Conservation (phyloP, 176 grass and related monocot species). For the Chloris gayana region DNA sequence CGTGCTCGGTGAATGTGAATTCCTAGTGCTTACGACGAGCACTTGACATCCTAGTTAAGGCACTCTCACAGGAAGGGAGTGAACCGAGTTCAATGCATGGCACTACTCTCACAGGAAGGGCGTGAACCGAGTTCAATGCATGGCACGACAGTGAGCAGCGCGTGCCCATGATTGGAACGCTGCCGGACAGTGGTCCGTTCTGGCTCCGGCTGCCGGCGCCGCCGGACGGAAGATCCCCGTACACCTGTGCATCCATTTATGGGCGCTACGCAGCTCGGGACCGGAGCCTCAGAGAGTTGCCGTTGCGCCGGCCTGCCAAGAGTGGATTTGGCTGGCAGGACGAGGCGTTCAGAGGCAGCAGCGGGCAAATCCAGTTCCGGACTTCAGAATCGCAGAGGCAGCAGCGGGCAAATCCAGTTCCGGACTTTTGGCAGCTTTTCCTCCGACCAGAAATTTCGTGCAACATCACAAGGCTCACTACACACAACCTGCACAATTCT, state of each 20-base stretch:
- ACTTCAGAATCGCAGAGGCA: neutral
- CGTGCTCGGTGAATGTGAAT: too few species aligned
- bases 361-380: neutral
- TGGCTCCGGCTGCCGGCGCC: neutral
- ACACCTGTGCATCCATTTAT: neutral
- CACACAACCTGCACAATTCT: too few species aligned
- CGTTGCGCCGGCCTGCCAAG: too few species aligned
- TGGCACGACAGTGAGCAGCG: neutral
- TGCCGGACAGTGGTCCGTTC: neutral
- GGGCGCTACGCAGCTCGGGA: neutral
- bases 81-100: conserved; percentile 30
- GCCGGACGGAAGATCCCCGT: neutral
- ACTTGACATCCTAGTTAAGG: too few species aligned
- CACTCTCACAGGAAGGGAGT: conserved; percentile 39
- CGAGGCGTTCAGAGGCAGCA: neutral
- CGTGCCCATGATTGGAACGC: conserved; percentile 28
- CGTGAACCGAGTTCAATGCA: conserved; percentile 33
- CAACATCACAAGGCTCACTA: too few species aligned
- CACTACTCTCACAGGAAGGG: conserved; percentile 17
- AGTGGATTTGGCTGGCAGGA: too few species aligned
- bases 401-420: neutral
- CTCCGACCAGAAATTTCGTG: neutral
- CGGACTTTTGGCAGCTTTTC: neutral
- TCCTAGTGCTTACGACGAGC: too few species aligned
- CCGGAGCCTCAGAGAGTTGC: neutral